These are phyloP conservation scores for Notholithocarpus densiflorus DNA, from an alignment of 306 rosid species.

Conservation along the genomic window DNA sequence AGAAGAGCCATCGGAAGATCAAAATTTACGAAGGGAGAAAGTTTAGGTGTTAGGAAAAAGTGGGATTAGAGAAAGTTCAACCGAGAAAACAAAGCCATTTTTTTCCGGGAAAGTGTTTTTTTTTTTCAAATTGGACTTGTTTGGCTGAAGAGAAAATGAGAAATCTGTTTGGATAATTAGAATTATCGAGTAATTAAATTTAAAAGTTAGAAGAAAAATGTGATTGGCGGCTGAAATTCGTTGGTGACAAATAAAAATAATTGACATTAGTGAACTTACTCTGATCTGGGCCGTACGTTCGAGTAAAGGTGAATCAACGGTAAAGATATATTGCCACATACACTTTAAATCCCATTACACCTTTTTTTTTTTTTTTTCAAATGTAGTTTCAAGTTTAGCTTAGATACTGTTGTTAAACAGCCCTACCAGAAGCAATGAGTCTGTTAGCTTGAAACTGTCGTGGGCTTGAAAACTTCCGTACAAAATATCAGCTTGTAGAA, in stretches of 20 bases:
- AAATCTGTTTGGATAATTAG: slow-evolving; percentile 35
- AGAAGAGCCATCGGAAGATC: slow-evolving; percentile 53
- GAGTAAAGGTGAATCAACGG: not conserved
- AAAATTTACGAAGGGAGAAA: not conserved
- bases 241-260: not conserved
- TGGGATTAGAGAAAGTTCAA: not conserved
- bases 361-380: too few relatives aligned
- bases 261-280: not conserved
- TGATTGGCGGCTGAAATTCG: slow-evolving; percentile 26
- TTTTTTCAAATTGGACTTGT: not conserved
- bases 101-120: slow-evolving; percentile 9
- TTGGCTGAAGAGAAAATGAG: slow-evolving; percentile 1
- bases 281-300: not conserved
- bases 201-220: not conserved
- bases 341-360: too few relatives aligned
- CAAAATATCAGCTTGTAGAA: too few relatives aligned
- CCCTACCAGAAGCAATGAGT: too few relatives aligned
- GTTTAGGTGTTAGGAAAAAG: not conserved
- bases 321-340: not conserved
- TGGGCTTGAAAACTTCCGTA: too few relatives aligned
- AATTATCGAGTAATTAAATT: slow-evolving; percentile 18
- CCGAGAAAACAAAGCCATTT: slow-evolving; percentile 17
- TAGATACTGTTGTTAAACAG: too few relatives aligned
- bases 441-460: too few relatives aligned
- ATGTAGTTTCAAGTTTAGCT: too few relatives aligned